Conservation (phyloP, 768 basidiomycete species). For the Mycena epipterygia region DNA sequence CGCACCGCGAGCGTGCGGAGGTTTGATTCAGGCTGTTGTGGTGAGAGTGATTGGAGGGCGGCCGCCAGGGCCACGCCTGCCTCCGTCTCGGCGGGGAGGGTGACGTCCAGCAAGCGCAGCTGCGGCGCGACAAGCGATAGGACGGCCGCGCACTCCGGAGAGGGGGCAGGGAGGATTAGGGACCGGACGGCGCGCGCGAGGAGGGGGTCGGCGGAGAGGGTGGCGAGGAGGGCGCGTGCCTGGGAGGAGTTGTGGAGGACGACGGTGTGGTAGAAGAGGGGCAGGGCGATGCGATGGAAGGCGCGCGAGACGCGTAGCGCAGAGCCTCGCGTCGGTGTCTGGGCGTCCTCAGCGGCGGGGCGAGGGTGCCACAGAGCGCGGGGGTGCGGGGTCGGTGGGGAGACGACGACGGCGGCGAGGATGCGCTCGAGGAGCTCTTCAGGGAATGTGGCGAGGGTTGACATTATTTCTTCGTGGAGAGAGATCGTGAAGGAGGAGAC, state of each 20-base stretch:
- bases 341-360: conserved; percentile 15
- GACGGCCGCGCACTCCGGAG: conserved; percentile 54
- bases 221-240: conserved; percentile 52
- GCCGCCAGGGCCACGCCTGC: conserved; percentile 34
- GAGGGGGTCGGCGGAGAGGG: conserved; percentile 52
- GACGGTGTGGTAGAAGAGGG: conserved; percentile 69
- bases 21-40: too few species aligned
- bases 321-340: conserved; percentile 45
- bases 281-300: conserved; percentile 69
- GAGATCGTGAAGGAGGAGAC: too few species aligned
- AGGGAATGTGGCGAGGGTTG: conserved; percentile 38
- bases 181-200: conserved; percentile 57
- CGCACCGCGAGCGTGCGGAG: conserved; percentile 66
- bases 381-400: conserved; percentile 34
- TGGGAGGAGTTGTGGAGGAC: conserved; percentile 57
- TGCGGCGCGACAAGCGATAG: conserved; percentile 41
- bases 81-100: conserved; percentile 41
- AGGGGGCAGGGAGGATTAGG: conserved; percentile 58
- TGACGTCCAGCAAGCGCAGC: conserved; percentile 51
- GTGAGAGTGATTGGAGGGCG: conserved; percentile 32
- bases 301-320: conserved; percentile 65
- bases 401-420: conserved; percentile 47
- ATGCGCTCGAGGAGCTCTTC: conserved; percentile 63
- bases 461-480: too few species aligned
- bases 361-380: conserved; percentile 44